phyloP scores from a whole-genome alignment of 164 flowering plant genomes.

The Dillenia suffruticosa region DNA sequence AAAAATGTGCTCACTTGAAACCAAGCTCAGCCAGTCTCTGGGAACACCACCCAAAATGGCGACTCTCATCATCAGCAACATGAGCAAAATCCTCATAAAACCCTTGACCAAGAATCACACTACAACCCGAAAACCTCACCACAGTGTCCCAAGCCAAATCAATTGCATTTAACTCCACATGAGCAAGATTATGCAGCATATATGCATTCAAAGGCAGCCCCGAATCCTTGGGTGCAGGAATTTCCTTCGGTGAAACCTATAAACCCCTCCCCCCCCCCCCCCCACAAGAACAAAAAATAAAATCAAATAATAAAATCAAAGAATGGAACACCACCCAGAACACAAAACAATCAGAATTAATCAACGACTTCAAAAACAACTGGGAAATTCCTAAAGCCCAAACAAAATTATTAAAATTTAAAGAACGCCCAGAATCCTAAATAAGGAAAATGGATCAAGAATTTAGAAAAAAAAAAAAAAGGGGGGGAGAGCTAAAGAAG shows the following conservation, averaged over 20 bases:
- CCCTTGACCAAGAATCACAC: slow-evolving; percentile 63
- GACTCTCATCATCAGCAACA: slow-evolving; percentile 98
- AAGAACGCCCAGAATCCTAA: background rate
- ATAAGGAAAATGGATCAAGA: background rate
- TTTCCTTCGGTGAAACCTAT: slow-evolving; percentile 86
- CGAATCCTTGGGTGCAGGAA: slow-evolving; percentile 82
- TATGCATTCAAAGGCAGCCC: slow-evolving; percentile 90
- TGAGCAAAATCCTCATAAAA: slow-evolving; percentile 95
- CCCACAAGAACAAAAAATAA: background rate
- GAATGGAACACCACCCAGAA: background rate
- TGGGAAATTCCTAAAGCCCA: background rate
- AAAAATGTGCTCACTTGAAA: slow-evolving; percentile 50
- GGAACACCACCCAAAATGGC: slow-evolving; percentile 93
- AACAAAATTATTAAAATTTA: background rate
- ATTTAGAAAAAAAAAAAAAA: background rate
- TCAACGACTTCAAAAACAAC: background rate
- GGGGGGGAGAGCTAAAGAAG: background rate
- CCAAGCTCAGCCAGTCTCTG: slow-evolving; percentile 92
- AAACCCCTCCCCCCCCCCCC: no score
- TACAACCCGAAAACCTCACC: slow-evolving; percentile 76
- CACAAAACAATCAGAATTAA: background rate
- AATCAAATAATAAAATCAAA: no score
- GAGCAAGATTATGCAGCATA: slow-evolving; percentile 96
- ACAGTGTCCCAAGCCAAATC: slow-evolving; percentile 99
- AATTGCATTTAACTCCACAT: slow-evolving; percentile 96